Evolutionary conservation across 345 rosid species (phyloP).

Genomic region (Acer negundo): DNA sequence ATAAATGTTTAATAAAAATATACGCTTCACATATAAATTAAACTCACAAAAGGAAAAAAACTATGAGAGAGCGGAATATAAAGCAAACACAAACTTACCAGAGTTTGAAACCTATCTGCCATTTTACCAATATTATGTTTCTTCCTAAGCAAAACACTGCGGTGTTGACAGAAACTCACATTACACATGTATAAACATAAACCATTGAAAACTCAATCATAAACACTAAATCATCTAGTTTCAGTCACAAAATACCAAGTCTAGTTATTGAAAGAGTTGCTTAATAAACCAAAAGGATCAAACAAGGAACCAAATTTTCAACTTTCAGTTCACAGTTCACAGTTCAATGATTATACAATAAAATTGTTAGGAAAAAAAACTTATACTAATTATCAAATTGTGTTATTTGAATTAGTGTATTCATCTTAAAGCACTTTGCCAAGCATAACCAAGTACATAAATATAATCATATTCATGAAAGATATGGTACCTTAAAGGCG

Average conservation of each 20-base stretch:
- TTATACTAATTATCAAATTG: neutral
- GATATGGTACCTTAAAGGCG: constrained; percentile 62
- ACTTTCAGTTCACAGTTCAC: no score
- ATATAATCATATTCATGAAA: neutral
- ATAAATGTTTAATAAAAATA: neutral
- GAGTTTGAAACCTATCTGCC: constrained; percentile 65
- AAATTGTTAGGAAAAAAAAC: neutral
- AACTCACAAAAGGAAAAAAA: neutral
- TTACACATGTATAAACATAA: neutral
- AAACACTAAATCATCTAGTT: neutral
- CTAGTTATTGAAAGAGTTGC: no score
- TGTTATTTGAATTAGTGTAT: neutral
- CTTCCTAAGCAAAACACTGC: constrained; percentile 79
- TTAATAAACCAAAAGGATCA: no score
- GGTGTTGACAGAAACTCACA: neutral
- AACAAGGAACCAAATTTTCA: no score
- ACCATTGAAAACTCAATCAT: neutral
- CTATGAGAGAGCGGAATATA: neutral
- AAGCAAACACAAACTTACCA: constrained; percentile 45
- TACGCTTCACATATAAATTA: neutral
- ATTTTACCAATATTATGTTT: constrained; percentile 62
- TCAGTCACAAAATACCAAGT: no score
- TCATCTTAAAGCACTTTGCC: neutral
- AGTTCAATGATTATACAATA: no score
- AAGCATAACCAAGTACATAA: neutral